These are phyloP conservation scores for Pyricularia pennisetigena DNA, from an alignment of 2,329 filamentous ascomycete species.

Conservation along the genomic window DNA sequence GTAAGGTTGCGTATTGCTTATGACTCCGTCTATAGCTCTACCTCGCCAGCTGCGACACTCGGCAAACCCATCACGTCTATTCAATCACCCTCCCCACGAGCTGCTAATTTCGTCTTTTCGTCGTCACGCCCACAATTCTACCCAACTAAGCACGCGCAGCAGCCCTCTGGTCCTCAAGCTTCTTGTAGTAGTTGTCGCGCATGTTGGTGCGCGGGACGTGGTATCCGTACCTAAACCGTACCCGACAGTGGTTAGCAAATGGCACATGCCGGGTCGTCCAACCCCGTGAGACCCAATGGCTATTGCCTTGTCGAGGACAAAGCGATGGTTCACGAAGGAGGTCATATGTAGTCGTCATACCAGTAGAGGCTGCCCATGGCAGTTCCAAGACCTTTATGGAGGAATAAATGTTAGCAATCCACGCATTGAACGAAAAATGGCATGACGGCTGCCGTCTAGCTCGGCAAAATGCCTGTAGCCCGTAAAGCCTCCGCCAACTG, in stretches of 20 bases:
- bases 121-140: not conserved
- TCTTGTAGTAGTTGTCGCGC: slow-evolving; percentile 48
- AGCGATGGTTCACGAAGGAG: not conserved
- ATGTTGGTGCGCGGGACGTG: slow-evolving; percentile 49
- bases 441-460: not conserved
- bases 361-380: slow-evolving; percentile 46
- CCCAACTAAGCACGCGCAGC: slow-evolving; percentile 11
- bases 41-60: not conserved
- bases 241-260: not conserved
- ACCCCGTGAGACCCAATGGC: not conserved
- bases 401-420: slow-evolving; percentile 20
- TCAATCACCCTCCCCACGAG: not conserved
- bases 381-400: slow-evolving; percentile 39
- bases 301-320: not conserved
- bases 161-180: slow-evolving; percentile 47
- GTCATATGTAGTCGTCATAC: slow-evolving; percentile 27
- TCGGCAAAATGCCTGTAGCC: not conserved
- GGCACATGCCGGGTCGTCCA: not conserved
- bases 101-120: not conserved
- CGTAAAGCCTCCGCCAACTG: not conserved
- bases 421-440: not conserved
- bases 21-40: not conserved
- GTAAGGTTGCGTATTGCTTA: not conserved
- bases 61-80: not conserved
- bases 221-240: slow-evolving; percentile 47